These are phyloP conservation scores for Tetrahymena thermophila DNA, from an alignment of 73 alveolate species.

Conservation along the genomic window DNA sequence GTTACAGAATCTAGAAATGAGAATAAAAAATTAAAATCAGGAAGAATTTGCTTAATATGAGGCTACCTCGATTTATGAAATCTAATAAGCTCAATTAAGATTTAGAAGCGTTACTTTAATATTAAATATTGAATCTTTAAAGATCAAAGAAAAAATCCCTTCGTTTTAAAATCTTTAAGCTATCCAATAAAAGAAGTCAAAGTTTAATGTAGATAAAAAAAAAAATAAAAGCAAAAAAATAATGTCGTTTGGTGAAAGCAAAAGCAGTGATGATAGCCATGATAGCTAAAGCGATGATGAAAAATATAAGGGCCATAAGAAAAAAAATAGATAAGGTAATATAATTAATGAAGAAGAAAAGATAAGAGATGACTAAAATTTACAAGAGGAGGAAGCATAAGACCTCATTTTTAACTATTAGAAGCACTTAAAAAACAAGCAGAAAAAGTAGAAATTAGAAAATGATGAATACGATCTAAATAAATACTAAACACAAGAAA, in stretches of 20 bases:
- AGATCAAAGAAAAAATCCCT: neutral
- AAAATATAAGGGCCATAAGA: neutral
- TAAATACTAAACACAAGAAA: neutral
- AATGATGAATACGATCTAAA: neutral
- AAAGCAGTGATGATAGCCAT: neutral
- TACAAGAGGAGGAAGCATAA: neutral
- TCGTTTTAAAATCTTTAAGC: neutral
- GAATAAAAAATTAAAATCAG: neutral
- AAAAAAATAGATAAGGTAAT: neutral
- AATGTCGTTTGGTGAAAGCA: neutral
- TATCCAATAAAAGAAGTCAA: neutral
- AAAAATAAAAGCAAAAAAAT: neutral
- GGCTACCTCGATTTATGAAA: neutral
- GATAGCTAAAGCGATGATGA: neutral
- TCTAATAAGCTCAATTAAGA: neutral
- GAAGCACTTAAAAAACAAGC: neutral
- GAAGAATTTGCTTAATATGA: neutral
- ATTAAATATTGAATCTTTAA: neutral
- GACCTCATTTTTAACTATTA: neutral
- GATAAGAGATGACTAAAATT: neutral
- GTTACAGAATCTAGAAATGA: neutral
- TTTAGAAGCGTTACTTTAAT: neutral
- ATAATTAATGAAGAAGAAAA: neutral
- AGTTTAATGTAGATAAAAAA: neutral
- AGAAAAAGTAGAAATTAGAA: neutral